These are phyloP conservation scores for Myxozyma monticola DNA, from an alignment of 805 yeast species.

Conservation along the genomic window DNA sequence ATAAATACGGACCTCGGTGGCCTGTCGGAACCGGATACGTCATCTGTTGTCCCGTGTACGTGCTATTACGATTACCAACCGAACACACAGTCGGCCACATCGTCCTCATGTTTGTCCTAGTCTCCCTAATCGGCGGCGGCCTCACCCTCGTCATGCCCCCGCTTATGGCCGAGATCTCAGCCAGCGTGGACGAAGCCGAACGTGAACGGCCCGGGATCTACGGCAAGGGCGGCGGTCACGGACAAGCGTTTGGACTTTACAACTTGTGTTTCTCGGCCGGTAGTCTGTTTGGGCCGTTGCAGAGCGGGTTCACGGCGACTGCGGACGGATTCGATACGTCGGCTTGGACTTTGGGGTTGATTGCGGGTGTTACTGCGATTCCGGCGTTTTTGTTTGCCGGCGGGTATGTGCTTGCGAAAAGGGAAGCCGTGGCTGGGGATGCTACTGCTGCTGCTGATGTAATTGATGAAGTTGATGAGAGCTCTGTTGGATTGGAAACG, in stretches of 20 bases:
- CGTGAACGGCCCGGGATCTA: slow-evolving; percentile 34
- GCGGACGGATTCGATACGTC: slow-evolving; percentile 34
- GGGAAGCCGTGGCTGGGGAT: not conserved
- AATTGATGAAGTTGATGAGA: too few species aligned
- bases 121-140: slow-evolving; percentile 34
- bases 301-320: slow-evolving; percentile 34
- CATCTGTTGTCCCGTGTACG: slow-evolving; percentile 26
- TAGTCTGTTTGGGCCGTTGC: slow-evolving; percentile 39
- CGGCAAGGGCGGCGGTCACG: slow-evolving; percentile 38
- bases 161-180: slow-evolving; percentile 36
- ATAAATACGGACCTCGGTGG: slow-evolving; percentile 35
- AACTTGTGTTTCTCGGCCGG: slow-evolving; percentile 40
- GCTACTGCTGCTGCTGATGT: too few species aligned
- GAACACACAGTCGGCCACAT: slow-evolving; percentile 31
- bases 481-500: too few species aligned
- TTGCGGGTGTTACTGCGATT: slow-evolving; percentile 18
- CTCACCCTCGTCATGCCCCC: slow-evolving; percentile 34
- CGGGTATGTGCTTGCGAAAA: slow-evolving; percentile 26
- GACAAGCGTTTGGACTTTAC: slow-evolving; percentile 40
- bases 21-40: slow-evolving; percentile 34
- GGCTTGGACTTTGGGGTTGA: slow-evolving; percentile 16
- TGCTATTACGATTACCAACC: slow-evolving; percentile 36
- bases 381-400: slow-evolving; percentile 36
- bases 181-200: slow-evolving; percentile 32
- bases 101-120: slow-evolving; percentile 35